Evolutionary conservation across 345 rosid species (phyloP).

Genomic region (Viola odorata): DNA sequence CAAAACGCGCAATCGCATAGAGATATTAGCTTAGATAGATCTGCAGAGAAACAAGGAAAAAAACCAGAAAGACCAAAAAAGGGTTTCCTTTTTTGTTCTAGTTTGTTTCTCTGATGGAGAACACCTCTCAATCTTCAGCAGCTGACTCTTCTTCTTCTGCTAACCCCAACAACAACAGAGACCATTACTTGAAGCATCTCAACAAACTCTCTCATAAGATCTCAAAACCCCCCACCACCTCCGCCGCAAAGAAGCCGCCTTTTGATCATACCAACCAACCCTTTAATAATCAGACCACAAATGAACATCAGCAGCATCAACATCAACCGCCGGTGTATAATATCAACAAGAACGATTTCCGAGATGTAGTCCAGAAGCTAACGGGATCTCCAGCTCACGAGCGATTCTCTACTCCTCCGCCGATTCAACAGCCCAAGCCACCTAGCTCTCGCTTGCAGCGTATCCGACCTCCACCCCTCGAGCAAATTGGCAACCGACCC

Average conservation of each 20-base stretch:
- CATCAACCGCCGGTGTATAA: conserved; percentile 88
- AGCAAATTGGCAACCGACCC: conserved; percentile 65
- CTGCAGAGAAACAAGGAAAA: conserved; percentile 8
- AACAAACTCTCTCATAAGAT: conserved; percentile 83
- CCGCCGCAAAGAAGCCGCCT: conserved; percentile 29
- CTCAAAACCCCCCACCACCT: conserved; percentile 40
- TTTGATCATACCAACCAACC: conserved; percentile 24
- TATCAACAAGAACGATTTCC: conserved; percentile 85
- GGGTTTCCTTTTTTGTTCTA: not conserved
- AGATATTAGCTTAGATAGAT: conserved; percentile 10
- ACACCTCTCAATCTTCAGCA: conserved; percentile 46
- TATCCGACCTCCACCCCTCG: conserved; percentile 90
- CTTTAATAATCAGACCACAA: not conserved
- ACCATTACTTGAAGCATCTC: conserved; percentile 52
- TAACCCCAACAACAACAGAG: not conserved
- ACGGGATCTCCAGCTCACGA: conserved; percentile 92
- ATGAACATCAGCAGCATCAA: conserved; percentile 18
- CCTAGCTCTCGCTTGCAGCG: conserved; percentile 83
- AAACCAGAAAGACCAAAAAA: conserved; percentile 4
- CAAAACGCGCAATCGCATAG: too few relatives aligned
- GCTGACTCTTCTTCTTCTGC: conserved; percentile 26
- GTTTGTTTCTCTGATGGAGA: conserved; percentile 39
- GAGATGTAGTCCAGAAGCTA: conserved; percentile 89
- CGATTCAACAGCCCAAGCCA: conserved; percentile 60
- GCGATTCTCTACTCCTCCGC: conserved; percentile 66